Base-by-base conservation (phyloP, 331 rosid genomes). In the Rhamnella rubrinervis region DNA sequence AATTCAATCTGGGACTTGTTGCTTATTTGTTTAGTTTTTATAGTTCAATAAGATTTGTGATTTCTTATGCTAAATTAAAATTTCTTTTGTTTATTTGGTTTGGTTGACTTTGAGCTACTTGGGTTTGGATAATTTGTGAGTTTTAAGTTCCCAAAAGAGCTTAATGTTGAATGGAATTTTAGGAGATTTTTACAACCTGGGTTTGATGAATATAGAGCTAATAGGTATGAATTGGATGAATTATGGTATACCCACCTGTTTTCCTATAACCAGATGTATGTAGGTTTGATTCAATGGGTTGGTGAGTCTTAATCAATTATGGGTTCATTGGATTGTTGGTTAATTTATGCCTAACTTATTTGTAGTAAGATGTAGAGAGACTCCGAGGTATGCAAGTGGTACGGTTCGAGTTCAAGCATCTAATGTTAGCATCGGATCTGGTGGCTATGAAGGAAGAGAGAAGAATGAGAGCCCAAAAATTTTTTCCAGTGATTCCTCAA, bases 391-490 rank as follows among this genome's bases (percentile, higher is more conserved):
- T 65, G 77, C 50, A 10, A 49, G 39, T 65, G 77, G 85, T 35
- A 75, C 35, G 21, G 52, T 82, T 74, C 81, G 81, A 73, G 86
- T 83, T 39, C 95, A 86, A 81, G 89, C 95, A 56, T 95, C 97
- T 50, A 88, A 91, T 81, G 67, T 77, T 70, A 74, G 93, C 35
- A 55, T 91, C 23, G 96, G 92, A 80, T 81, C 96, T 17, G 90
- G 87, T 66, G 93, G 86, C 72, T 83, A 80, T 77, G 87, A 84
- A 60, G 87, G 76, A 74, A 78, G 60, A 63, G 82, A 75, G 53
- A 91, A 67, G 72, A 81, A 80, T 50, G 86, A 81, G 38, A 70
- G 76, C 35, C 75, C 70, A 56, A 79, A 83, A 66, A 66, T 81
- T 51, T 55, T 75, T 76, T 65, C 87, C 51, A 67, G 63, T 64